phyloP scores from a whole-genome alignment of 306 rosid species.

The Echinosophora koreensis region DNA sequence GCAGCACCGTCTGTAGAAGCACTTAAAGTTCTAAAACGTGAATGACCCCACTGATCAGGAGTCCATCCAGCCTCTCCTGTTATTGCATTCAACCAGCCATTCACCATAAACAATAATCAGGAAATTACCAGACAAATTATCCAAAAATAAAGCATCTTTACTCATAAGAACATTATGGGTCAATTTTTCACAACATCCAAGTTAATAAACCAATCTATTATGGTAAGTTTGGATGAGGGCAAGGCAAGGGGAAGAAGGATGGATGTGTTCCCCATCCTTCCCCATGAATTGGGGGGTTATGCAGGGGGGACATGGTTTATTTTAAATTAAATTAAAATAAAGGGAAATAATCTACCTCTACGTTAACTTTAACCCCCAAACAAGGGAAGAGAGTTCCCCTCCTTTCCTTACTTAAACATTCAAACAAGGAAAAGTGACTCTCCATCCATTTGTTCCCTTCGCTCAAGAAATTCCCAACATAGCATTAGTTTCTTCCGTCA shows the following conservation, averaged over 20 bases:
- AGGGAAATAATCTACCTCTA: constrained; percentile 33
- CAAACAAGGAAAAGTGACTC: background rate
- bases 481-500: constrained; percentile 5
- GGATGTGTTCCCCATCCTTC: too few relatives aligned
- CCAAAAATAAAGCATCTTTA: constrained; percentile 32
- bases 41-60: constrained; percentile 93
- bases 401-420: constrained; percentile 24
- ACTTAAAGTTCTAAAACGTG: constrained; percentile 68
- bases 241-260: too few relatives aligned
- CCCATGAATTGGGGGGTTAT: background rate
- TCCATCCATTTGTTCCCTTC: constrained; percentile 4
- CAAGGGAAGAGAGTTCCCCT: constrained; percentile 26
- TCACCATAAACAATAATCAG: constrained; percentile 43
- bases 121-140: constrained; percentile 36
- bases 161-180: constrained; percentile 3
- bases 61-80: constrained; percentile 98
- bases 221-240: constrained; percentile 1
- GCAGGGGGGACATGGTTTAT: background rate
- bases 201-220: constrained; percentile 16
- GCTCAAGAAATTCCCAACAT: constrained; percentile 32
- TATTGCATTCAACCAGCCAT: constrained; percentile 52
- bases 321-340: constrained; percentile 7
- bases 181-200: constrained; percentile 18
- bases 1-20: constrained; percentile 69
- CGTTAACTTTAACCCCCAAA: background rate